Percentiles rank a stretch among this genome's conserved stretches.
These are phyloP conservation scores for Isatis tinctoria DNA, from an alignment of 345 rosid species.

Conservation along the genomic window DNA sequence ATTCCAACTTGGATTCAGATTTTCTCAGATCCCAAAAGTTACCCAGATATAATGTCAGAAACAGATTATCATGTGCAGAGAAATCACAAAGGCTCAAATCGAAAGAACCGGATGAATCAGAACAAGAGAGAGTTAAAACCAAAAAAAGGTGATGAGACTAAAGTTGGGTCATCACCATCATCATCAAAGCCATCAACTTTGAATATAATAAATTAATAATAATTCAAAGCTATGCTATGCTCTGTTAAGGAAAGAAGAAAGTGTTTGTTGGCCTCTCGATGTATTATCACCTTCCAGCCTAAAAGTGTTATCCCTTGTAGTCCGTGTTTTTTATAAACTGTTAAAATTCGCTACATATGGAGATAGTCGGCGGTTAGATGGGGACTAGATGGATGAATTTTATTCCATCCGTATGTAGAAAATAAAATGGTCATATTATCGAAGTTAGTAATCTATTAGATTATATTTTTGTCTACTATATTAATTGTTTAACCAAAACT, in stretches of 20 bases:
- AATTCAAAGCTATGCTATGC: conserved; percentile 18
- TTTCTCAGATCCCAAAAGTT: conserved; percentile 42
- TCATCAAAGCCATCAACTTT: conserved; percentile 33
- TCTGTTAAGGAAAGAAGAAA: not conserved
- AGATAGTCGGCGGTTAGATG: not conserved
- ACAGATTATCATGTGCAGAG: conserved; percentile 11
- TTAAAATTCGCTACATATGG: not conserved
- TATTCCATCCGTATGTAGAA: not conserved
- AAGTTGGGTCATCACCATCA: conserved; percentile 33
- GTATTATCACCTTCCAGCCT: conserved; percentile 47
- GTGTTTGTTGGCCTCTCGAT: conserved; percentile 21
- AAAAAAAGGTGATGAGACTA: conserved; percentile 18
- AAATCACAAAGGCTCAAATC: conserved; percentile 4
- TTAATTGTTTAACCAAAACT: not conserved
- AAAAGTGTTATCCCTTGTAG: conserved; percentile 40
- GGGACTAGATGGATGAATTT: not conserved
- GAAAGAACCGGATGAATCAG: conserved; percentile 3
- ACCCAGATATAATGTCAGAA: conserved; percentile 10
- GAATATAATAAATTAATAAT: conserved; percentile 10
- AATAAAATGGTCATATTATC: not conserved
- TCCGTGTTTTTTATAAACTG: conserved; percentile 12
- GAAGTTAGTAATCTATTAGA: not conserved
- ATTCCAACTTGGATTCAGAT: conserved; percentile 27
- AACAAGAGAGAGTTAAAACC: not conserved
- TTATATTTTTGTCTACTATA: not conserved